Evolutionary conservation across 208 protist genomes (phyloP).

Genomic region (Blastocrithidia nonstop): DNA sequence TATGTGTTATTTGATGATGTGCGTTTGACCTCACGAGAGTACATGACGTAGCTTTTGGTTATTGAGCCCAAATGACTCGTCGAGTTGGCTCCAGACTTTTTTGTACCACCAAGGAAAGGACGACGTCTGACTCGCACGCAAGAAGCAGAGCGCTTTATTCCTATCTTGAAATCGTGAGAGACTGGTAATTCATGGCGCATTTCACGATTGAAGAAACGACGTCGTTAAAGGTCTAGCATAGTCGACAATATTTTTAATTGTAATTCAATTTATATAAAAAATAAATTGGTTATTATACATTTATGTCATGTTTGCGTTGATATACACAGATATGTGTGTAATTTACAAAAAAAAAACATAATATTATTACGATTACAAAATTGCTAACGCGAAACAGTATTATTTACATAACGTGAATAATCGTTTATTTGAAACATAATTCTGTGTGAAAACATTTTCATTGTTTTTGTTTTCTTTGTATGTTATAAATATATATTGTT

Average conservation of each 20-base stretch:
- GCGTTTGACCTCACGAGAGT: constrained; percentile 94
- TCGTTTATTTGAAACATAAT: background rate
- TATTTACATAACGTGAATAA: too few relatives aligned
- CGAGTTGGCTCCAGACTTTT: constrained; percentile 91
- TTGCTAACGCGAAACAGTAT: too few relatives aligned
- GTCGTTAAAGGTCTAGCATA: constrained; percentile 6
- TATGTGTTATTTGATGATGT: constrained; percentile 97
- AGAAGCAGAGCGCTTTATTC: constrained; percentile 66
- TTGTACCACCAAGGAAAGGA: constrained; percentile 45
- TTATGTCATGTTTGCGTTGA: too few relatives aligned
- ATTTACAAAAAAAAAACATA: too few relatives aligned
- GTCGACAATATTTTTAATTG: background rate
- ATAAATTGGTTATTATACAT: constrained; percentile 5
- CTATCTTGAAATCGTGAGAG: constrained; percentile 77
- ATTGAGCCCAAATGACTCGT: constrained; percentile 91
- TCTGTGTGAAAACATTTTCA: background rate
- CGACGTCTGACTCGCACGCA: constrained; percentile 59
- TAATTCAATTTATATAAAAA: background rate
- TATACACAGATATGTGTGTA: too few relatives aligned
- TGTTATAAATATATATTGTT: background rate
- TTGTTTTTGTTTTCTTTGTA: background rate
- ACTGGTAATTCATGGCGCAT: constrained; percentile 82
- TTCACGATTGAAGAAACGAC: constrained; percentile 40
- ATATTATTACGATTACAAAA: too few relatives aligned
- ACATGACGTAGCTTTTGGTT: constrained; percentile 89